Conservation (phyloP, 2,329 filamentous ascomycete species). For the Claviceps sp. region DNA sequence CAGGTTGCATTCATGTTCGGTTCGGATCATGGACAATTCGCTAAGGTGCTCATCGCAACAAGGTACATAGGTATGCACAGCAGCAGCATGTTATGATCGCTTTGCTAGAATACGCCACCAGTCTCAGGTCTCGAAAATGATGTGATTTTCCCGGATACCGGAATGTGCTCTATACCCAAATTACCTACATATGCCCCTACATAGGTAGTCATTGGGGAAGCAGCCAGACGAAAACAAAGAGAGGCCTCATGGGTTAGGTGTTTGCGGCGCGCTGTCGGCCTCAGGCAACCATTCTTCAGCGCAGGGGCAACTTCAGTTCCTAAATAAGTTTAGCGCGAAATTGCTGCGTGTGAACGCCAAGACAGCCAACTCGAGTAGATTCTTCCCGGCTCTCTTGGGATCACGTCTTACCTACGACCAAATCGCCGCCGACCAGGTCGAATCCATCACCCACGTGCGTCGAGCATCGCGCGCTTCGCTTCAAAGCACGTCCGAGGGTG, state of each 20-base stretch:
- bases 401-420: constrained; percentile 31
- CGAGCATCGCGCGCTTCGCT: constrained; percentile 31
- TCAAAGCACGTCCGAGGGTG: constrained; percentile 14
- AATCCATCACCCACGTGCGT: constrained; percentile 39
- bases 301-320: constrained; percentile 9
- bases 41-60: no score
- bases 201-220: no score
- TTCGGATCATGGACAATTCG: no score
- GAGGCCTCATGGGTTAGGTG: neutral
- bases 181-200: no score
- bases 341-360: constrained; percentile 15
- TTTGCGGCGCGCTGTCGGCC: constrained; percentile 5
- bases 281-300: constrained; percentile 13
- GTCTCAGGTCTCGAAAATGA: no score
- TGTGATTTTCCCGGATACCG: no score
- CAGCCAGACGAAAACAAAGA: neutral
- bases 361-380: constrained; percentile 25
- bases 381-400: constrained; percentile 25
- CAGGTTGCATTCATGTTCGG: no score
- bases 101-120: no score
- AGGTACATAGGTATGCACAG: no score
- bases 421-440: constrained; percentile 23
- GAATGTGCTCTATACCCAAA: no score
- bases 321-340: constrained; percentile 20
- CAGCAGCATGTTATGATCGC: no score